Conservation (phyloP, 768 basidiomycete species). For the Amanita polypyramis region DNA sequence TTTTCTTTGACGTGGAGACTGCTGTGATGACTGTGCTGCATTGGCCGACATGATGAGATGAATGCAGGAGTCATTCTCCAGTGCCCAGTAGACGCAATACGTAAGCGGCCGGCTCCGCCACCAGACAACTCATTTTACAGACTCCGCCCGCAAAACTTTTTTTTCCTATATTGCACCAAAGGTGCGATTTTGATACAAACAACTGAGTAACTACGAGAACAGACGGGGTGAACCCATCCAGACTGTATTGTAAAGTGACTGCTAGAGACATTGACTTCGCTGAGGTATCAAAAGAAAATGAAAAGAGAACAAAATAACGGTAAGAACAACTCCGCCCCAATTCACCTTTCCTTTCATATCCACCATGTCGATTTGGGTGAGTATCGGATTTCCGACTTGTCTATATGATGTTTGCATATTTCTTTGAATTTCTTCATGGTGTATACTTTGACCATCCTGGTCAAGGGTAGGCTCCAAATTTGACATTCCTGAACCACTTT, state of each 20-base stretch:
- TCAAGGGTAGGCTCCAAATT: conserved; percentile 64
- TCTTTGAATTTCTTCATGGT: conserved; percentile 91
- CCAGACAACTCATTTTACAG: not conserved
- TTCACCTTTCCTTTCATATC: not conserved
- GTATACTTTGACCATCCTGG: conserved; percentile 41
- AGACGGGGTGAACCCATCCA: too few species aligned
- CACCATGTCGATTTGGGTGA: conserved; percentile 9
- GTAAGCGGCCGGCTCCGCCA: not conserved
- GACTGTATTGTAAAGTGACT: too few species aligned
- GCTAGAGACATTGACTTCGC: too few species aligned
- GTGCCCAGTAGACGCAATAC: not conserved
- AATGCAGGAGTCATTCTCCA: conserved; percentile 8
- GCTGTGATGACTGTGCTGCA: conserved; percentile 16
- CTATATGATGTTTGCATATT: conserved; percentile 47
- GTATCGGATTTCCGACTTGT: conserved; percentile 10
- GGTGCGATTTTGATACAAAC: too few species aligned
- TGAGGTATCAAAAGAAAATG: too few species aligned
- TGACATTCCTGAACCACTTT: conserved; percentile 44
- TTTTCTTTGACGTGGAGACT: conserved; percentile 23
- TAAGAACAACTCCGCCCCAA: too few species aligned
- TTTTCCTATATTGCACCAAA: too few species aligned
- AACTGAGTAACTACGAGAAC: too few species aligned
- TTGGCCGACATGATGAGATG: conserved; percentile 23
- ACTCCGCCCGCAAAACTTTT: too few species aligned
- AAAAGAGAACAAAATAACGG: too few species aligned